These are phyloP conservation scores for Beauveria sp. DNA, from an alignment of 2,329 filamentous ascomycete species.

Conservation along the genomic window DNA sequence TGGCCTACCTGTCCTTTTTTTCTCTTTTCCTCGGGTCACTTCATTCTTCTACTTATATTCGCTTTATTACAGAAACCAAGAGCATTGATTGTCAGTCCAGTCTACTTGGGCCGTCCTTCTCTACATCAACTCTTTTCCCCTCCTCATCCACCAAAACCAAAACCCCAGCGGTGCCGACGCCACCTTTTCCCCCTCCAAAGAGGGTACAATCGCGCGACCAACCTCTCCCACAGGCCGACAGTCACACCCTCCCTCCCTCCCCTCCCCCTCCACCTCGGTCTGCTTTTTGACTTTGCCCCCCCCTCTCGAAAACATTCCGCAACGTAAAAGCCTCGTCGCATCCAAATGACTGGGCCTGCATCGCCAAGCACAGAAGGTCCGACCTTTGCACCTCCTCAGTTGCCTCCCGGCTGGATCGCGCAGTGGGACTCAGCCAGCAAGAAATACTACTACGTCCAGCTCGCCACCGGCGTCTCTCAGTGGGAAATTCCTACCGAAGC, in stretches of 20 bases:
- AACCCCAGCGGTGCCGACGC: neutral
- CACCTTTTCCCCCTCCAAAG: constrained; percentile 2
- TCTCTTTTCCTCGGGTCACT: neutral
- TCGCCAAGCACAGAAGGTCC: constrained; percentile 53
- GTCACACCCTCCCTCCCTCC: constrained; percentile 14
- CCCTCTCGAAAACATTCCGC: constrained; percentile 4
- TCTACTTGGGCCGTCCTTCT: neutral
- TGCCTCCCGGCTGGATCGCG: constrained; percentile 61
- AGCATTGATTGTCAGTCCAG: no score
- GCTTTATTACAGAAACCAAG: neutral
- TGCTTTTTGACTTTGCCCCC: constrained; percentile 2
- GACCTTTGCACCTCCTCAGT: constrained; percentile 50
- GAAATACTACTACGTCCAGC: constrained; percentile 66
- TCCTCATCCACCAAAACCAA: neutral
- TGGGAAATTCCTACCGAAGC: constrained; percentile 65
- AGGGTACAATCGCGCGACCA: constrained; percentile 11
- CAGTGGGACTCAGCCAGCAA: constrained; percentile 58
- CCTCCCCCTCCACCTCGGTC: constrained; percentile 12
- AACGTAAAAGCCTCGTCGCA: constrained; percentile 14
- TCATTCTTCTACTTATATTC: neutral
- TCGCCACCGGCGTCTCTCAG: constrained; percentile 63
- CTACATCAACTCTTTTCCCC: neutral
- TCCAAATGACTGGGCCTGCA: constrained; percentile 49
- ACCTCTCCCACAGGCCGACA: constrained; percentile 17
- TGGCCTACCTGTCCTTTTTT: neutral